Evolutionary conservation across 2,329 filamentous ascomycete species (phyloP).

Genomic region (Volutella citrinella): DNA sequence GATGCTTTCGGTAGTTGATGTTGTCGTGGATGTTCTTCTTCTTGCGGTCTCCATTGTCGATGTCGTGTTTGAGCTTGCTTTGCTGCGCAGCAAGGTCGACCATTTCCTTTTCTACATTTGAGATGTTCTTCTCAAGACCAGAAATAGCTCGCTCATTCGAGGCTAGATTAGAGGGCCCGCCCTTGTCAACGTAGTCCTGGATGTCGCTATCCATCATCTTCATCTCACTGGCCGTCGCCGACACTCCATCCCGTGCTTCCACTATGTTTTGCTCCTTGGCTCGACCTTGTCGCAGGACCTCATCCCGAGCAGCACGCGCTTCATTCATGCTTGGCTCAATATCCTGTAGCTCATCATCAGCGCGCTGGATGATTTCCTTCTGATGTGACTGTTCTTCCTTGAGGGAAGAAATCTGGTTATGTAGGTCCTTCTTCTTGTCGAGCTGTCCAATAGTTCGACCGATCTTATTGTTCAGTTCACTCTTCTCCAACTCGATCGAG

Average conservation of each 20-base stretch:
- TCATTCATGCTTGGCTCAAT: conserved; percentile 74
- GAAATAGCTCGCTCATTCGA: conserved; percentile 68
- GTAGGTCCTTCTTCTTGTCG: conserved; percentile 73
- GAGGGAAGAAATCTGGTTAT: conserved; percentile 69
- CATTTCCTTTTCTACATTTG: conserved; percentile 65
- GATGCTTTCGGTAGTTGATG: conserved; percentile 75
- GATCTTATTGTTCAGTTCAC: conserved; percentile 72
- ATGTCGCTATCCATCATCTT: conserved; percentile 75
- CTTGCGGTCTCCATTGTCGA: conserved; percentile 75
- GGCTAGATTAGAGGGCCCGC: conserved; percentile 69
- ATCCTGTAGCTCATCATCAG: conserved; percentile 70
- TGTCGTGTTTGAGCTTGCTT: conserved; percentile 74
- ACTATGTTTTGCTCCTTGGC: conserved; percentile 70
- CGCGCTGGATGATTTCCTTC: conserved; percentile 64
- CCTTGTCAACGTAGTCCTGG: conserved; percentile 71
- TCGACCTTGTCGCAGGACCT: conserved; percentile 68
- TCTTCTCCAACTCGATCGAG: conserved; percentile 71
- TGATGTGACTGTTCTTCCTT: conserved; percentile 67
- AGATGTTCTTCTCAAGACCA: conserved; percentile 63
- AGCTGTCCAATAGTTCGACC: conserved; percentile 69
- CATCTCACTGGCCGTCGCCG: conserved; percentile 74
- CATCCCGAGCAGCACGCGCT: conserved; percentile 73
- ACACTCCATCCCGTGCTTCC: conserved; percentile 67
- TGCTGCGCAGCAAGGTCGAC: conserved; percentile 63
- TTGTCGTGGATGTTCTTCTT: conserved; percentile 90